phyloP scores from a whole-genome alignment of 768 basidiomycete genomes.

The Rubroboletus pulcherrimus region DNA sequence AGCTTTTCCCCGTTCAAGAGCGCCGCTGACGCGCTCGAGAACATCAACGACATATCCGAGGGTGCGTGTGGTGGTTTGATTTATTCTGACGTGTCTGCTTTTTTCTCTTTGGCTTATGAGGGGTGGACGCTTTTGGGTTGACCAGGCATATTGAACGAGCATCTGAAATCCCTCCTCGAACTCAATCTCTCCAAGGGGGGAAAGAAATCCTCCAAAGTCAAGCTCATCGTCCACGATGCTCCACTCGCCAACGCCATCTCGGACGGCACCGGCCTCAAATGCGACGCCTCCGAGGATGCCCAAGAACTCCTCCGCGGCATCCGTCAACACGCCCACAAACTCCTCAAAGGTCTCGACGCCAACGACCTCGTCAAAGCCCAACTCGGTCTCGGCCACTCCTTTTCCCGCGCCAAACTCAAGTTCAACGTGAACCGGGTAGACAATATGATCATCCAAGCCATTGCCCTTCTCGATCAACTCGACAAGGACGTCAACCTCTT shows the following conservation, averaged over 20 bases:
- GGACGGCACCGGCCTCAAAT: conserved; percentile 63
- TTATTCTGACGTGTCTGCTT: too few relatives aligned
- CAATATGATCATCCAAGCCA: conserved; percentile 99
- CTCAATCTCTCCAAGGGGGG: conserved; percentile 74
- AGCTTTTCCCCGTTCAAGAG: conserved; percentile 94
- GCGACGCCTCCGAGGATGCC: conserved; percentile 76
- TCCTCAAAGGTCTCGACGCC: conserved; percentile 83
- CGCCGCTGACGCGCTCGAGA: conserved; percentile 91
- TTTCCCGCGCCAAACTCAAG: conserved; percentile 96
- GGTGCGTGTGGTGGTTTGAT: conserved; percentile 45
- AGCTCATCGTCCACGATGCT: conserved; percentile 77
- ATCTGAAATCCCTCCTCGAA: conserved; percentile 79
- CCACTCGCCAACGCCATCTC: conserved; percentile 76
- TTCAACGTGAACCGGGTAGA: conserved; percentile 95
- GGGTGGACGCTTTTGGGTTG: neutral
- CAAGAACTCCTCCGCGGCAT: conserved; percentile 90
- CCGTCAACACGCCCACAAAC: conserved; percentile 84
- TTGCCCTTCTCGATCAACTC: conserved; percentile 95
- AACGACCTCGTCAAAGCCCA: conserved; percentile 91
- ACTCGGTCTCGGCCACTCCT: conserved; percentile 95
- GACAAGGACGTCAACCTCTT: conserved; percentile 99
- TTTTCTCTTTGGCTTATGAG: neutral
- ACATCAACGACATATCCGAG: conserved; percentile 94
- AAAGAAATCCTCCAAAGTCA: conserved; percentile 63
- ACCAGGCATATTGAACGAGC: conserved; percentile 80